phyloP scores from a whole-genome alignment of 768 basidiomycete genomes.

The Naganishia friedmannii region DNA sequence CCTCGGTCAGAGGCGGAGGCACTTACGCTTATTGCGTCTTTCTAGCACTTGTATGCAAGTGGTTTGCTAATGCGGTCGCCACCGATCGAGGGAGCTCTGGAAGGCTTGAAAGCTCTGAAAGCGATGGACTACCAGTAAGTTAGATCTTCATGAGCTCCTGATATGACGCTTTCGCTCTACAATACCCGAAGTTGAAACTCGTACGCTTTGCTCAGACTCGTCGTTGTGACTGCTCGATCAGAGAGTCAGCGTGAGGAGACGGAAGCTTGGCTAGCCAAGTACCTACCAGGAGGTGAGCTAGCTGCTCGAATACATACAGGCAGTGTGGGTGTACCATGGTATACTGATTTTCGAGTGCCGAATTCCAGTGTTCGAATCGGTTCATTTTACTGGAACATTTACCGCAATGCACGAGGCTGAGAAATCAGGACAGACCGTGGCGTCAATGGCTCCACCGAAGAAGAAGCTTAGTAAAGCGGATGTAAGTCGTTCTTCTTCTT shows the following conservation, averaged over 20 bases:
- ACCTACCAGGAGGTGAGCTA: constrained; percentile 61
- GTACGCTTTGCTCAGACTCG: constrained; percentile 52
- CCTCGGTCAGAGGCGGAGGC: no score
- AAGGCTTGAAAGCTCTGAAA: constrained; percentile 57
- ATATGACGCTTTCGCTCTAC: neutral
- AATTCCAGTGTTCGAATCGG: constrained; percentile 47
- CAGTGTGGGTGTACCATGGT: neutral
- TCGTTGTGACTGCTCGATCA: constrained; percentile 73
- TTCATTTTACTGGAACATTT: constrained; percentile 73
- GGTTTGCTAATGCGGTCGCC: constrained; percentile 50
- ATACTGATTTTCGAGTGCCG: neutral
- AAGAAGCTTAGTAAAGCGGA: constrained; percentile 68
- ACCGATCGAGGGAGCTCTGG: constrained; percentile 13
- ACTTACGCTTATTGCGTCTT: neutral
- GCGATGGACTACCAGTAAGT: constrained; percentile 61
- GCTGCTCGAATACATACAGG: neutral
- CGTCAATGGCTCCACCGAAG: constrained; percentile 29
- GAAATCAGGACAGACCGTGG: neutral
- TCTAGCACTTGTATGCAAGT: constrained; percentile 36
- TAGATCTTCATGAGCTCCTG: neutral
- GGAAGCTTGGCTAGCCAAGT: constrained; percentile 65
- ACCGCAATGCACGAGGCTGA: constrained; percentile 36
- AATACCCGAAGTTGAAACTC: neutral
- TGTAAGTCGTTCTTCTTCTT: constrained; percentile 50
- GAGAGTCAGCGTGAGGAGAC: constrained; percentile 61